Percentiles rank a stretch among this genome's conserved stretches.
Evolutionary conservation across 2,329 filamentous ascomycete genomes (phyloP).

Genomic region (Apiospora phragmitis): DNA sequence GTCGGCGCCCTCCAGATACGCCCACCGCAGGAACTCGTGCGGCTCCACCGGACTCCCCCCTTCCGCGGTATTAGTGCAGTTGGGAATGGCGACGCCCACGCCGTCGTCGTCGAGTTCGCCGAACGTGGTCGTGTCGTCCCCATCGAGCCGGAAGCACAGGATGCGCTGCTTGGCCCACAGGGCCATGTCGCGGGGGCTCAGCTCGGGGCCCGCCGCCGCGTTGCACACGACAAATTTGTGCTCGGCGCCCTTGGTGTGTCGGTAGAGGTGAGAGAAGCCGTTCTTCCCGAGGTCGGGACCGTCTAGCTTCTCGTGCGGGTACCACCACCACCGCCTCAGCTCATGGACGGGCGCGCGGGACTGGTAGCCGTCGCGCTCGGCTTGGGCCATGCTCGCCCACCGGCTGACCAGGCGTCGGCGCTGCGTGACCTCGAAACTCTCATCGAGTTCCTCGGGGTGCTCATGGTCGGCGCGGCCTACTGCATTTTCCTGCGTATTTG

Average conservation of each 20-base stretch:
- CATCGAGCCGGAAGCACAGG: neutral
- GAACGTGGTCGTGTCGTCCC: neutral
- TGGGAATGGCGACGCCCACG: neutral
- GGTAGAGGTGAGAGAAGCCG: too few species aligned
- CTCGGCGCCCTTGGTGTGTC: neutral
- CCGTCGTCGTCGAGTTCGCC: neutral
- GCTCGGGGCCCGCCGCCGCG: neutral
- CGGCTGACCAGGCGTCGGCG: neutral
- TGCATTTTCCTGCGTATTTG: neutral
- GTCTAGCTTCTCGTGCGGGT: neutral
- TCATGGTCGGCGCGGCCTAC: neutral
- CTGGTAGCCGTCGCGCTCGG: conserved; percentile 6
- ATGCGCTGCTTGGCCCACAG: conserved; percentile 7
- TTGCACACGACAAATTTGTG: neutral
- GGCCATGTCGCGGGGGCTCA: neutral
- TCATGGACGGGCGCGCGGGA: neutral
- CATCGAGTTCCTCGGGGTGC: neutral
- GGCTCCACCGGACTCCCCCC: neutral
- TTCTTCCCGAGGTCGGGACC: too few species aligned
- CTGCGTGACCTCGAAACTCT: neutral
- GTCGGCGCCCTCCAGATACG: neutral
- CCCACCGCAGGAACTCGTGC: neutral
- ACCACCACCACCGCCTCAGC: neutral
- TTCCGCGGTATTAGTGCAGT: neutral
- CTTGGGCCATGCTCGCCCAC: neutral